phyloP scores from a whole-genome alignment of 176 grass and related monocot species.

The Zoysia pacifica region DNA sequence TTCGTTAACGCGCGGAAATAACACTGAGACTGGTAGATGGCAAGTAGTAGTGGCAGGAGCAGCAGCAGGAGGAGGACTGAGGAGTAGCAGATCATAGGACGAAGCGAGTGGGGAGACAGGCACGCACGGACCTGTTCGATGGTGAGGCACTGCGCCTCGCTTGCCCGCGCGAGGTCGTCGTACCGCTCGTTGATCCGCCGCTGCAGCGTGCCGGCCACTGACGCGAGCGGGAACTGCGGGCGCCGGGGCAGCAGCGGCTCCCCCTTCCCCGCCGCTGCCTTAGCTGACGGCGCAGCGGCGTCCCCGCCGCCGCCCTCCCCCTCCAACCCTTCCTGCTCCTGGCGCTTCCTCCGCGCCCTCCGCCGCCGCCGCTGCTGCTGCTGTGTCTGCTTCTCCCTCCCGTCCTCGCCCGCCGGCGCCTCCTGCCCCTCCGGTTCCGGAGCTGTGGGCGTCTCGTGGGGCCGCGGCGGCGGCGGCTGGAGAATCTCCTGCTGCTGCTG shows the following conservation, averaged over 20 bases:
- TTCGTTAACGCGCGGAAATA: background rate
- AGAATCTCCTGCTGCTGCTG: slow-evolving; percentile 1
- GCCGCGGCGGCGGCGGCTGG: background rate
- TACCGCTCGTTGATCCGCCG: slow-evolving; percentile 74
- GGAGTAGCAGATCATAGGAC: background rate
- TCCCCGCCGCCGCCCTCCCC: background rate
- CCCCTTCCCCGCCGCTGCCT: slow-evolving; percentile 13
- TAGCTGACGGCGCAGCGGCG: background rate
- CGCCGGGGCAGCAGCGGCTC: slow-evolving; percentile 4
- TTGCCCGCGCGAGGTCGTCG: slow-evolving; percentile 78
- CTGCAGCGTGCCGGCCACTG: slow-evolving; percentile 65
- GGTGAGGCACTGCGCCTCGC: slow-evolving; percentile 60
- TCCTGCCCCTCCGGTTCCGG: background rate
- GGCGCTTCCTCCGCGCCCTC: slow-evolving; percentile 56
- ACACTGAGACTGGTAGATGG: background rate
- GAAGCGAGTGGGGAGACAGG: slow-evolving; percentile 1
- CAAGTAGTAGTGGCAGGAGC: background rate
- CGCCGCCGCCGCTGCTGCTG: slow-evolving; percentile 34
- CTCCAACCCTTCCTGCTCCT: slow-evolving; percentile 21
- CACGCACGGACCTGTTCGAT: slow-evolving; percentile 54
- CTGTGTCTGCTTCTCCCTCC: slow-evolving; percentile 15
- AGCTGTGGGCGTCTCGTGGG: background rate
- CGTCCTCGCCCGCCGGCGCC: background rate
- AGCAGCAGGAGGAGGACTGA: too few species aligned
- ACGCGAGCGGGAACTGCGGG: slow-evolving; percentile 68